These are phyloP conservation scores for Arctostaphylos glauca DNA, from an alignment of 148 eudicot genomes.

Conservation along the genomic window DNA sequence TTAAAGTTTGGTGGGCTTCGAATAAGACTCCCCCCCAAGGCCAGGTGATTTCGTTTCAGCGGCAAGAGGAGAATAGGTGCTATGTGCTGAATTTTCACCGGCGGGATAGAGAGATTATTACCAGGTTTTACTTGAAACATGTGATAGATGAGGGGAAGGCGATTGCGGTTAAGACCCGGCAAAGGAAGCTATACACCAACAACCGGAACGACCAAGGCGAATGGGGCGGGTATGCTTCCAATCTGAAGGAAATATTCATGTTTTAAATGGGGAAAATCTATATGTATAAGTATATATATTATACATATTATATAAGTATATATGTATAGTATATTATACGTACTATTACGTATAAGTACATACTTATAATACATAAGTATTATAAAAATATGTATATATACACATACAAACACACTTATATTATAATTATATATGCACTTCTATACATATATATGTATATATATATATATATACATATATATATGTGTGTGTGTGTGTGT, in stretches of 20 bases:
- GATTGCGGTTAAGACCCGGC: conserved; percentile 26
- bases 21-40: conserved; percentile 10
- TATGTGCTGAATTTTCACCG: conserved; percentile 41
- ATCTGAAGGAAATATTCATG: background rate
- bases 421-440: too few species aligned
- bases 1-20: conserved; percentile 45
- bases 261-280: too few species aligned
- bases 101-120: conserved; percentile 28
- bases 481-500: too few species aligned
- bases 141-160: conserved; percentile 42
- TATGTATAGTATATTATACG: too few species aligned
- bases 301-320: too few species aligned
- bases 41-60: conserved; percentile 12
- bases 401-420: too few species aligned
- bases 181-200: conserved; percentile 46
- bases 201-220: background rate
- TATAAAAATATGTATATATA: too few species aligned
- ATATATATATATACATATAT: too few species aligned
- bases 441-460: too few species aligned
- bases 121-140: conserved; percentile 31
- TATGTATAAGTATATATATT: too few species aligned
- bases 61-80: conserved; percentile 34
- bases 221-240: background rate
- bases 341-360: too few species aligned
- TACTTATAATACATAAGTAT: too few species aligned